phyloP scores from a whole-genome alignment of 495 filamentous ascomycete genomes.

The Opeltia flavorubescens region DNA sequence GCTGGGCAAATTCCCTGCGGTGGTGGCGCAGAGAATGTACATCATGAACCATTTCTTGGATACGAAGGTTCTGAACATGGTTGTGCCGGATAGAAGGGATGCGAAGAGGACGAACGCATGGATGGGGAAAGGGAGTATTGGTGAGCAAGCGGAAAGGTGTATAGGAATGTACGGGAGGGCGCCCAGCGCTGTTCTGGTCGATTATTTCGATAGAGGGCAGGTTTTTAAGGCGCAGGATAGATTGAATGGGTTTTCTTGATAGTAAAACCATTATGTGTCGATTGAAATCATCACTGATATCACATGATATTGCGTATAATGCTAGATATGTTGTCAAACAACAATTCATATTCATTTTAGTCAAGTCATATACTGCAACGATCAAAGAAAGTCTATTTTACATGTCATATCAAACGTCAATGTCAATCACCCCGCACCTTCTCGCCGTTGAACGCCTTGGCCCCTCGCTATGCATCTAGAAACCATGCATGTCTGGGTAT shows the following conservation, averaged over 20 bases:
- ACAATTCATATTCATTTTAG: too few species aligned
- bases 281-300: too few species aligned
- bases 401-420: too few species aligned
- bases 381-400: too few species aligned
- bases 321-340: too few species aligned
- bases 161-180: constrained; percentile 32
- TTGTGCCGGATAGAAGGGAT: constrained; percentile 38
- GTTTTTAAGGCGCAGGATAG: constrained; percentile 38
- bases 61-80: constrained; percentile 30
- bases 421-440: too few species aligned
- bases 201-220: constrained; percentile 50
- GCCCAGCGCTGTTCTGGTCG: constrained; percentile 47
- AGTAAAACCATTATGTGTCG: too few species aligned
- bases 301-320: background rate
- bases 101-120: constrained; percentile 42
- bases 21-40: constrained; percentile 34
- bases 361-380: too few species aligned
- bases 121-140: constrained; percentile 37
- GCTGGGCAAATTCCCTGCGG: constrained; percentile 15
- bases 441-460: background rate
- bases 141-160: constrained; percentile 38
- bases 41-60: constrained; percentile 34
- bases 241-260: constrained; percentile 47
- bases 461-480: background rate
- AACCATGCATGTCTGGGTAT: constrained; percentile 15